A percentile compares a stretch with the other conserved stretches of the same genome.
These are phyloP conservation scores for Aegle marmelos DNA, from an alignment of 345 rosid genomes.

Conservation along the genomic window DNA sequence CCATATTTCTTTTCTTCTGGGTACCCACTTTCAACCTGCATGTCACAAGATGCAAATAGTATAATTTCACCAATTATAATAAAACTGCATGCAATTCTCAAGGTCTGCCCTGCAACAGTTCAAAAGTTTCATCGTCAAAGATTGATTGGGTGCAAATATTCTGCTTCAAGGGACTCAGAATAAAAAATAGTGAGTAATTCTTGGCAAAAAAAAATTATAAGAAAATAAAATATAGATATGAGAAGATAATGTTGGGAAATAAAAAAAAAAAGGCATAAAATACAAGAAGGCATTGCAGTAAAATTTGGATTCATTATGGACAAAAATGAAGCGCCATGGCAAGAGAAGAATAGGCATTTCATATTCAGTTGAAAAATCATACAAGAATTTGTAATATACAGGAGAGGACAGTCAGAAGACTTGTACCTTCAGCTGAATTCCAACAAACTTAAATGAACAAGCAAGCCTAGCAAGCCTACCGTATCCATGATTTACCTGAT, in stretches of 20 bases:
- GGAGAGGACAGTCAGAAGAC: conserved; percentile 17
- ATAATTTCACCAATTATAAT: neutral
- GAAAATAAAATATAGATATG: neutral
- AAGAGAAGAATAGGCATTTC: conserved; percentile 24
- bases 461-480: conserved; percentile 14
- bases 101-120: neutral
- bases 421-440: conserved; percentile 24
- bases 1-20: neutral
- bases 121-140: neutral
- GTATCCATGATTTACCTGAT: conserved; percentile 22
- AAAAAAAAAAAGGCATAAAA: neutral
- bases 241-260: neutral
- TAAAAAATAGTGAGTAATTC: neutral
- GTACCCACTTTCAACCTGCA: neutral
- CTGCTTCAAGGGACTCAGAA: neutral
- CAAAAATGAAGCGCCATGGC: neutral
- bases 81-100: neutral
- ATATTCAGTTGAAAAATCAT: conserved; percentile 22
- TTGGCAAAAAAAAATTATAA: neutral
- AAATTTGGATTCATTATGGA: neutral
- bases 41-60: neutral
- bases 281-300: neutral
- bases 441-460: conserved; percentile 27
- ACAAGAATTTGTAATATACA: conserved; percentile 41
- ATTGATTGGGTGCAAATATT: neutral